Conservation (phyloP, 306 rosid genomes). For the Trifolium fragiferum region DNA sequence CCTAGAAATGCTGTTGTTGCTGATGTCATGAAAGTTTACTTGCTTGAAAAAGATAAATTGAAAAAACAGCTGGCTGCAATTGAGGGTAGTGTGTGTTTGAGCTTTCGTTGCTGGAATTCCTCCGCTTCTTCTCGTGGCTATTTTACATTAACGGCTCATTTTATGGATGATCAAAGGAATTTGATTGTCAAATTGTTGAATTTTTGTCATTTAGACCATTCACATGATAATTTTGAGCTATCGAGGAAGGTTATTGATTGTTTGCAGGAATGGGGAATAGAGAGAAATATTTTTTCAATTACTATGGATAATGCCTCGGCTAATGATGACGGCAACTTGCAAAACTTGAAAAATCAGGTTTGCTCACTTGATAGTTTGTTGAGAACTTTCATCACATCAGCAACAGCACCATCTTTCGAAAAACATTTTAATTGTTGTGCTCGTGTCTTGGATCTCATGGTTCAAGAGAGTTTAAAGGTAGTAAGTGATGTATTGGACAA, state of each 20-base stretch:
- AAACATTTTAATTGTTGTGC: conserved; percentile 29
- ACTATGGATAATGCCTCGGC: conserved; percentile 15
- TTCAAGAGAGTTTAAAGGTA: conserved; percentile 22
- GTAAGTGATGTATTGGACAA: conserved; percentile 11
- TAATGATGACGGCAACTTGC: neutral
- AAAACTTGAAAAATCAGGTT: neutral
- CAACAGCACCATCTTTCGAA: neutral
- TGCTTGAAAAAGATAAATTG: conserved; percentile 25
- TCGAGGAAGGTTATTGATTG: neutral
- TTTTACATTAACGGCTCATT: conserved; percentile 24
- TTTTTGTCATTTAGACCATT: neutral
- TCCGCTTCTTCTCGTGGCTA: neutral
- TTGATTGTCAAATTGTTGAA: conserved; percentile 31
- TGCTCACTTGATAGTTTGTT: neutral
- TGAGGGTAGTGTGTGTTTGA: conserved; percentile 18
- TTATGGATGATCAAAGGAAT: conserved; percentile 30
- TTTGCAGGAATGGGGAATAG: conserved; percentile 29
- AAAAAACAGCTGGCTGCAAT: conserved; percentile 28
- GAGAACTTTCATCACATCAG: neutral
- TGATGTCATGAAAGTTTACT: conserved; percentile 29
- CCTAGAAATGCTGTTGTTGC: conserved; percentile 4
- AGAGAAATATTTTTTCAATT: conserved; percentile 18
- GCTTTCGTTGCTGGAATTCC: conserved; percentile 7
- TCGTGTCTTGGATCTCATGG: conserved; percentile 7
- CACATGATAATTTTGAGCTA: neutral